phyloP scores from a whole-genome alignment of 2,329 filamentous ascomycete species.

The Periconia sp. region DNA sequence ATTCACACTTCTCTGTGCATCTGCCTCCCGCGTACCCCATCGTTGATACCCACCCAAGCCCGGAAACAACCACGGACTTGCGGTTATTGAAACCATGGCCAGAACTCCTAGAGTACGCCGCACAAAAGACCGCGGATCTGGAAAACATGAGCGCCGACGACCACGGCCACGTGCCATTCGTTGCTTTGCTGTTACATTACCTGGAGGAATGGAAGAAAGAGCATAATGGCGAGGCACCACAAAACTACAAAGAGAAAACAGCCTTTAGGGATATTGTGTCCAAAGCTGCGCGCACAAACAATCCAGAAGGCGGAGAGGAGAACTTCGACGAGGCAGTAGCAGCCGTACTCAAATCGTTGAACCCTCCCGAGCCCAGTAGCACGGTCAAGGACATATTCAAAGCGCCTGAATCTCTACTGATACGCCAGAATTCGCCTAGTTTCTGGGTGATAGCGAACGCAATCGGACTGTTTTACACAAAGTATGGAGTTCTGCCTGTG shows the following conservation, averaged over 20 bases:
- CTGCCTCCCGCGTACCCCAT: slow-evolving; percentile 83
- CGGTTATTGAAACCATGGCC: slow-evolving; percentile 84
- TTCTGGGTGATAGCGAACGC: slow-evolving; percentile 92
- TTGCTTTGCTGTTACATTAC: slow-evolving; percentile 80
- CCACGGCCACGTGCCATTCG: slow-evolving; percentile 89
- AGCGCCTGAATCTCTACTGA: slow-evolving; percentile 60
- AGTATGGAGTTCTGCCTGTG: slow-evolving; percentile 74
- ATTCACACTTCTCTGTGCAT: slow-evolving; percentile 80
- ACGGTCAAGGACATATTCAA: slow-evolving; percentile 78
- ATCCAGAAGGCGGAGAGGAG: slow-evolving; percentile 85
- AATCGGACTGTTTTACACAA: slow-evolving; percentile 73
- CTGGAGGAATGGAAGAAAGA: slow-evolving; percentile 75
- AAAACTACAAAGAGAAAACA: slow-evolving; percentile 80
- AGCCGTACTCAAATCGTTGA: slow-evolving; percentile 86
- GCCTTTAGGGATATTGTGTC: slow-evolving; percentile 75
- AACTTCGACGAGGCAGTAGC: slow-evolving; percentile 93
- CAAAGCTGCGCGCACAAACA: slow-evolving; percentile 68
- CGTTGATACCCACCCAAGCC: slow-evolving; percentile 92
- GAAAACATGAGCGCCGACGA: slow-evolving; percentile 73
- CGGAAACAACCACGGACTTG: slow-evolving; percentile 80
- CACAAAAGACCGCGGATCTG: slow-evolving; percentile 68
- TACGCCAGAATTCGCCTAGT: slow-evolving; percentile 55
- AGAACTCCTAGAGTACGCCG: slow-evolving; percentile 70
- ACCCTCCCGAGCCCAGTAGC: slow-evolving; percentile 66
- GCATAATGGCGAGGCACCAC: slow-evolving; percentile 70